A percentile compares a stretch with the other conserved stretches of the same genome.
These are phyloP conservation scores for Blastobotrys ciferrii DNA, from an alignment of 1,139 yeast genomes.

Conservation along the genomic window DNA sequence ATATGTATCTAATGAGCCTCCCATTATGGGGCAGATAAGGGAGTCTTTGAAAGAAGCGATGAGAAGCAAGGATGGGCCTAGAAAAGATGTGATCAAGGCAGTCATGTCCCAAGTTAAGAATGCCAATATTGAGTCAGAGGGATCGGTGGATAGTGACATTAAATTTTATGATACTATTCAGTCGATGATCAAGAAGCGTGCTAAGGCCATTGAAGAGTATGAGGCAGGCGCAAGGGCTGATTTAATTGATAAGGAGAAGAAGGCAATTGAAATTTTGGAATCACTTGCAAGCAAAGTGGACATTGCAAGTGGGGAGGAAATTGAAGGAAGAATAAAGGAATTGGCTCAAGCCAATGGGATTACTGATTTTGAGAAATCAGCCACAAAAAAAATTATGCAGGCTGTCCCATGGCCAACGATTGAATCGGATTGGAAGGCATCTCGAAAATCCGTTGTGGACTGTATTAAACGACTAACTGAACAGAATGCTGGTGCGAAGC, in stretches of 20 bases:
- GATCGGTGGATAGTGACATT: constrained; percentile 48
- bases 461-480: constrained; percentile 29
- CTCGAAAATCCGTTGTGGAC: constrained; percentile 35
- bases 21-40: constrained; percentile 37
- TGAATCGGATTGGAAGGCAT: constrained; percentile 55
- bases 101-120: constrained; percentile 60
- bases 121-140: constrained; percentile 52
- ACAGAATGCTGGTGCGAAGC: constrained; percentile 19
- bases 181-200: constrained; percentile 54
- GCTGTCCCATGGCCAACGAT: constrained; percentile 50
- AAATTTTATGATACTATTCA: constrained; percentile 47
- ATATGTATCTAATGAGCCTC: constrained; percentile 32
- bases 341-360: constrained; percentile 38
- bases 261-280: constrained; percentile 48
- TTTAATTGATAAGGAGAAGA: constrained; percentile 53
- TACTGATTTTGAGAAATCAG: constrained; percentile 32
- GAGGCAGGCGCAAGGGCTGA: constrained; percentile 51
- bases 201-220: constrained; percentile 54
- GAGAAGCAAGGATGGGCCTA: constrained; percentile 30
- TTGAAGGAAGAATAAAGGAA: constrained; percentile 43
- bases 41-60: constrained; percentile 37
- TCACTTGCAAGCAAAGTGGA: constrained; percentile 47
- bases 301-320: constrained; percentile 51
- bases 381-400: constrained; percentile 44
- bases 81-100: constrained; percentile 55